Evolutionary conservation across 2,329 filamentous ascomycete species (phyloP), one percentile per base, ranked within the genome.

Genomic region (Fusarium paranaense): DNA sequence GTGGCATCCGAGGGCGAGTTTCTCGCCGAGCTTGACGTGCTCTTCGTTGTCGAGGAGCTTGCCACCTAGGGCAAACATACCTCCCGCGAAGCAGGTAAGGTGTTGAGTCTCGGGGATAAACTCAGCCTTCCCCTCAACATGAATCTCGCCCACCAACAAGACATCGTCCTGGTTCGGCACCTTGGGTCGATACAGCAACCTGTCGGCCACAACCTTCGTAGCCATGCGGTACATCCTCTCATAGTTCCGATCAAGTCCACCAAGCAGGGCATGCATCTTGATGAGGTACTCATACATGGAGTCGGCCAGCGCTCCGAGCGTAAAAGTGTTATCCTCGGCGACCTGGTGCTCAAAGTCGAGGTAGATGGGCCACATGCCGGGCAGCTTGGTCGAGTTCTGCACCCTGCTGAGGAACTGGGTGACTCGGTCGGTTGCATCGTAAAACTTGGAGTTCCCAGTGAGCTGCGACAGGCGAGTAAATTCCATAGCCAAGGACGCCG

Each of bases 381-480:
- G 94, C 7, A 96, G 81, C n/a, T 84, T 85, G 0, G 94, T 95
- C 6, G 86, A 81, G 76, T 91, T 90, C 82, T 97, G 94, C 62
- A 89, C 89, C 42, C 86, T 84, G 62, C 92, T 87, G n/a, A 97
- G 86, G 25, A 91, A 88, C 66, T 92, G 88, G 10, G 92, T 94
- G 57, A 97, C 90, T 11, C 93, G 89, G 66, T 92, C 91, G 65
- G 95, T 88, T 1, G 93, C 94, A 79, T 95, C 94, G 79, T 92
- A 95, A 82, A 93, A 96, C 79, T 92, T 94, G 60, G 88, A 82
- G 68, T 95, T 87, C 38, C 90, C 90, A 0, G 93, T 94, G 35
- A 95, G 83, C 81, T 95, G 93, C 9, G 92, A 91, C 45, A 96
- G 85, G 6, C 92, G 86, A 1, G 92, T 94, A 79, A 96, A 94